Conservation (phyloP, 306 rosid genomes). For the Senna siamea region DNA sequence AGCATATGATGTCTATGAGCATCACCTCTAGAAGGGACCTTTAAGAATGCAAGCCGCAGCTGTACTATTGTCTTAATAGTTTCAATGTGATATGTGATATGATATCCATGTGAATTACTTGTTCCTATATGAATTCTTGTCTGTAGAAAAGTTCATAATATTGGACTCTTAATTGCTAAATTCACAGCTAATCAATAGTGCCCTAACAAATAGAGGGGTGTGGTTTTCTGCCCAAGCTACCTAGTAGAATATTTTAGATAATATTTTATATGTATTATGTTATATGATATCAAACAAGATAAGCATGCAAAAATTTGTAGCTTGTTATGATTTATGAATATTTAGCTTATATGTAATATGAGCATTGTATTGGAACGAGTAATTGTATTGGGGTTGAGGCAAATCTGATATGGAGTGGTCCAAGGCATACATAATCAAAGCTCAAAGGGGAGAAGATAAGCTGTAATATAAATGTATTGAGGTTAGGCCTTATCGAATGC, state of each 20-base stretch:
- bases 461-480: background rate
- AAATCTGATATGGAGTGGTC: conserved; percentile 5
- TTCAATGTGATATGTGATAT: background rate
- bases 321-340: background rate
- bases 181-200: conserved; percentile 1
- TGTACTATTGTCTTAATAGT: background rate
- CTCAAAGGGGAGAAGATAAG: background rate
- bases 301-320: background rate
- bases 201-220: conserved; percentile 14
- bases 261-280: background rate
- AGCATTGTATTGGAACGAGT: background rate
- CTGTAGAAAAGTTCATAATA: background rate
- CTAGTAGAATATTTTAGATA: background rate
- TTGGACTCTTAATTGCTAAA: background rate
- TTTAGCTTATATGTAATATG: conserved; percentile 7
- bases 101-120: background rate
- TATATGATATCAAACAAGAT: background rate
- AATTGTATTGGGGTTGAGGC: conserved; percentile 1
- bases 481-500: background rate
- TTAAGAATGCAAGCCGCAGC: conserved; percentile 1
- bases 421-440: background rate
- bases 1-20: conserved; percentile 7
- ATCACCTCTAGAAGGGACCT: conserved; percentile 8
- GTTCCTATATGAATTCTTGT: background rate
- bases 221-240: conserved; percentile 18